Conservation (phyloP, 2,329 filamentous ascomycete genomes). For the Cladosporium sp. region DNA sequence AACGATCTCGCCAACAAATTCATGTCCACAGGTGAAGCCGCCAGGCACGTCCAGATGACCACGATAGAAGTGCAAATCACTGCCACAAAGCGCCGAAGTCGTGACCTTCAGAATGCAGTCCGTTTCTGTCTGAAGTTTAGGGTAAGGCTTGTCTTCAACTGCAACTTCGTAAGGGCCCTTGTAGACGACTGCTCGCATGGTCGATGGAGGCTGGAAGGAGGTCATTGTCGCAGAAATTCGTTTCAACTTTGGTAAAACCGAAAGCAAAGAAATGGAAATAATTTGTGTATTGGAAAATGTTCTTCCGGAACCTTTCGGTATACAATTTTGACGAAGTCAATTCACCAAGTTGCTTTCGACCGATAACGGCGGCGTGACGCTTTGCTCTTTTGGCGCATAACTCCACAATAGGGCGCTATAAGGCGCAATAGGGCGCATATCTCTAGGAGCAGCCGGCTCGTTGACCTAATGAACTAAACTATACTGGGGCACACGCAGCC, state of each 20-base stretch:
- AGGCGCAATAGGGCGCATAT: too few species aligned
- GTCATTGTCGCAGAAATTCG: not conserved
- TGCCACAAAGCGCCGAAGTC: conserved; percentile 82
- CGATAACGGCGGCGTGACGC: not conserved
- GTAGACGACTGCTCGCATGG: conserved; percentile 88
- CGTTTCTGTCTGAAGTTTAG: conserved; percentile 63
- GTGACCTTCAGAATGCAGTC: conserved; percentile 82
- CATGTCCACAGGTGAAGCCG: conserved; percentile 67
- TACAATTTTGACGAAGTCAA: not conserved
- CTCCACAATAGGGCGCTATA: too few species aligned
- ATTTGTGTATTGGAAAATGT: too few species aligned
- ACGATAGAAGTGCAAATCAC: conserved; percentile 81
- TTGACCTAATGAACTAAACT: too few species aligned
- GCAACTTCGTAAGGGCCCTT: conserved; percentile 64
- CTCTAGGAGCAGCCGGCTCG: too few species aligned
- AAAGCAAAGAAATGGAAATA: too few species aligned
- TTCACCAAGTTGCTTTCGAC: not conserved
- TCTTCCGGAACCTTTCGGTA: too few species aligned
- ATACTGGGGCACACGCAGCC: too few species aligned
- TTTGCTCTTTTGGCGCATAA: too few species aligned
- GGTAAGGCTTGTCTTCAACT: conserved; percentile 74
- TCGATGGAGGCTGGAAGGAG: conserved; percentile 33
- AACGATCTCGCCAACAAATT: conserved; percentile 75
- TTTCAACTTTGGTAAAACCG: too few species aligned
- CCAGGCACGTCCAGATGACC: conserved; percentile 69